A percentile compares a stretch with the other conserved stretches of the same genome.
phyloP scores from a whole-genome alignment of 352 stramenopile species.

The Globisporangium irregulare region DNA sequence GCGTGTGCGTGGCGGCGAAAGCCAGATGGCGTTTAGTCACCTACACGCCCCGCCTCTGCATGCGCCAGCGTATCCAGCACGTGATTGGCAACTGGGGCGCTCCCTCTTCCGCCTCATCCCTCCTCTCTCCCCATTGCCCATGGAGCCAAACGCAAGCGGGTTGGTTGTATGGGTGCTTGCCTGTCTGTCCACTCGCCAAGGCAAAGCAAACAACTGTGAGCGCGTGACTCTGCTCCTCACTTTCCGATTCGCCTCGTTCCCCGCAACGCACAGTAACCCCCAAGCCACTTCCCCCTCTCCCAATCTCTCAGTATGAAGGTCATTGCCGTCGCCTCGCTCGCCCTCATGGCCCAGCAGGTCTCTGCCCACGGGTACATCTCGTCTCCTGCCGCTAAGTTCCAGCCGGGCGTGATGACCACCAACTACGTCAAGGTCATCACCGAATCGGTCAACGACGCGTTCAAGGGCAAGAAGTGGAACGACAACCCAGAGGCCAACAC shows the following conservation, averaged over 20 bases:
- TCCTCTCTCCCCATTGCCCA: background rate
- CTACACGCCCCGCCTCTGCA: background rate
- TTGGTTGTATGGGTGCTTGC: background rate
- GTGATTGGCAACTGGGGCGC: background rate
- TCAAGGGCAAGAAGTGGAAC: slow-evolving; percentile 23
- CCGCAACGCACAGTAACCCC: background rate
- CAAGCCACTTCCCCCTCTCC: background rate
- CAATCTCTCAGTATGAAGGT: slow-evolving; percentile 14
- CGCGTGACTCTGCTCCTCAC: background rate
- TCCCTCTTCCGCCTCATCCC: background rate
- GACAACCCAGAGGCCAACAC: slow-evolving; percentile 17
- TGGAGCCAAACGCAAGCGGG: background rate
- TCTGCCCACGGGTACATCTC: slow-evolving; percentile 42
- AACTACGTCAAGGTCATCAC: slow-evolving; percentile 13
- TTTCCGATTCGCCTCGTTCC: slow-evolving; percentile 2
- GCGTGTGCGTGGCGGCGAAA: background rate
- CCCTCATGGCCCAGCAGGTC: slow-evolving; percentile 21
- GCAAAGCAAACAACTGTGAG: background rate
- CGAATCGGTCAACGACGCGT: slow-evolving; percentile 12
- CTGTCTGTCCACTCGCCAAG: background rate
- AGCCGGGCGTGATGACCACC: slow-evolving; percentile 11
- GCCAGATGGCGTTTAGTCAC: slow-evolving; percentile 4
- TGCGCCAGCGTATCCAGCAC: background rate
- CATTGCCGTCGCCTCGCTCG: slow-evolving; percentile 22
- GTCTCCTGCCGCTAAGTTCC: slow-evolving; percentile 20